Evolutionary conservation across 305 asterid genomes (phyloP), one percentile per base, ranked within the genome.

Genomic region (Rubia occidens): DNA sequence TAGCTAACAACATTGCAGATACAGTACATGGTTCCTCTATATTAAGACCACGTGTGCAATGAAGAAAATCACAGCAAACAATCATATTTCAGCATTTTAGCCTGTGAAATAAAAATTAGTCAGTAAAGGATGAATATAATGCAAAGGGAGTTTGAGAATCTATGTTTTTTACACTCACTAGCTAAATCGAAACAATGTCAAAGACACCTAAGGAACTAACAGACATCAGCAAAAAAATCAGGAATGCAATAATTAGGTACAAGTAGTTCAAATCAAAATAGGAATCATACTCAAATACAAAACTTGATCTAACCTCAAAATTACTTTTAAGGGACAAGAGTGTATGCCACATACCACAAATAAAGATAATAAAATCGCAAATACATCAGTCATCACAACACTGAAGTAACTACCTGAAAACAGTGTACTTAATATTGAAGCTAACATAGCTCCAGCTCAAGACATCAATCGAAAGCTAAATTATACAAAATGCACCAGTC

Each of bases 71-170:
- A 29, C 5, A 29, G 51, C 8, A 66, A 47, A 47, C 13, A 5
- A 11, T 42, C 29, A 43, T 32, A 49, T 67, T 15, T 35, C 39
- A 29, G n/a, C 70, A 11, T 49, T 51, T 49, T 49, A 17, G 35
- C 63, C 62, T 32, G 60, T 45, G 49, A 51, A 67, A 67, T 20
- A 32, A 53, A 21, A 8, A 49, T 53, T 44, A 68, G 32, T n/a
- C 49, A 53, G 10, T 43, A 37, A 26, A 68, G 6, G 63, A 5
- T 47, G 39, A n/a, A n/a, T 26, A 35, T 32, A 35, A 53, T 13
- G 2, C 9, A 24, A 1, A 66, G 59, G 51, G 0, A 6, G 43
- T 45, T 45, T 4, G 42, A 45, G 70, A 45, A 8, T 14, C 6
- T 26, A 24, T 35, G n/a, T 26, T 24, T 20, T 18, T 55, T 32